Evolutionary conservation across 768 basidiomycete species (phyloP).

Genomic region (Boletus pseudopeckii): DNA sequence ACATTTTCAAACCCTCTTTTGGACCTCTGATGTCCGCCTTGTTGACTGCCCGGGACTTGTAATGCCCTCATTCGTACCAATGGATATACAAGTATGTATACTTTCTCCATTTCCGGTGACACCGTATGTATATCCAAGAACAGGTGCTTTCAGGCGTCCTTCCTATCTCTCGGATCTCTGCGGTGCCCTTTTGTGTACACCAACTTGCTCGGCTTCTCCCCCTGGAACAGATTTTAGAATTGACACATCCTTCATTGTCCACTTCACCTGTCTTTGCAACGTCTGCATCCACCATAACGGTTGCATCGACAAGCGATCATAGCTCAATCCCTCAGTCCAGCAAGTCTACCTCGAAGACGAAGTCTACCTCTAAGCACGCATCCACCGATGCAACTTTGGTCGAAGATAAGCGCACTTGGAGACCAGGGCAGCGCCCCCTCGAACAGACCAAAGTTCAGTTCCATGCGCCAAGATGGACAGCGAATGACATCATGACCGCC

Average conservation of each 20-base stretch:
- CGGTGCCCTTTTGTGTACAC: conserved; percentile 80
- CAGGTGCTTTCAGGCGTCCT: conserved; percentile 70
- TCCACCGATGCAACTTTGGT: conserved; percentile 6
- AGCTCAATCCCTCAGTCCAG: background rate
- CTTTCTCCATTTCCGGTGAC: background rate
- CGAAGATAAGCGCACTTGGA: conserved; percentile 79
- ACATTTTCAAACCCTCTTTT: conserved; percentile 92
- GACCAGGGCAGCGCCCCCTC: conserved; percentile 41
- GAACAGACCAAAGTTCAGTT: conserved; percentile 9
- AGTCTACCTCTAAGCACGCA: background rate
- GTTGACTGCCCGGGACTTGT: conserved; percentile 97
- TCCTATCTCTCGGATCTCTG: conserved; percentile 79
- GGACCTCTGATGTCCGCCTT: conserved; percentile 80
- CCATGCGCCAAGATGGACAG: conserved; percentile 58
- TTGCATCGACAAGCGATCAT: background rate
- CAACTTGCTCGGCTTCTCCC: conserved; percentile 67
- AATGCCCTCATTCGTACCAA: conserved; percentile 76
- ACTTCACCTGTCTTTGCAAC: conserved; percentile 9
- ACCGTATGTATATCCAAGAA: background rate
- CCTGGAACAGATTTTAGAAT: conserved; percentile 64
- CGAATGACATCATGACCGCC: conserved; percentile 78
- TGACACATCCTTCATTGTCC: conserved; percentile 48
- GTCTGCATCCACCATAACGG: background rate
- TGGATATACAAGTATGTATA: conserved; percentile 71
- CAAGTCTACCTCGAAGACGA: background rate